Base-by-base conservation (phyloP, 345 rosid genomes). In the Rubroshorea leprosula region DNA sequence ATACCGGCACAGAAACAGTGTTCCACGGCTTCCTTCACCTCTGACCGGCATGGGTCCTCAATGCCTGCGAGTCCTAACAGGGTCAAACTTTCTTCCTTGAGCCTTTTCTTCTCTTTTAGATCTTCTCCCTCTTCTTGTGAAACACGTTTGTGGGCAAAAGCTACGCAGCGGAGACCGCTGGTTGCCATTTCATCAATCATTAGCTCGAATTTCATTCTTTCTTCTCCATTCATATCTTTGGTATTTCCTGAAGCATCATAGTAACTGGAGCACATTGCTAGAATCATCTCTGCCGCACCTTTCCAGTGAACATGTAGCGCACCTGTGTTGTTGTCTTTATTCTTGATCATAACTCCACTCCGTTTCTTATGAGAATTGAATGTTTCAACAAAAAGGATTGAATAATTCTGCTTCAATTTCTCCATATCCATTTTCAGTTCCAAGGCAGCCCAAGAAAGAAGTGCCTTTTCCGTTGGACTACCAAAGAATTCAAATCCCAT, bases 401-500 rank as follows among this genome's bases (percentile, higher is more conserved):
- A 27, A 35, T 69, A 61, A 26, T 44, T 57, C 55, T 67, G 70
- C 70, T 75, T 78, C 65, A 75, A 19, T 17, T 67, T 64, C 48
- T 76, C 82, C 79, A 77, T 80, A 56, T 75, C 77, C 89, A 78
- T 70, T n/a, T 66, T 63, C 68, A 85, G 45, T 29, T 74, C 78
- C n/a, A n/a, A n/a, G n/a, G n/a, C n/a, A 22, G 77, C 79, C 94
- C 90, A 86, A 25, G 85, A 81, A 35, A 86, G 80, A 56, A 86
- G 68, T 2, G 90, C 90, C 70, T 83, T 83, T 58, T 86, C 90
- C 2, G 94, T 83, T 27, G 90, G 94, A 61, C 85, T 80, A 23
- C 94, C 90, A 0, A 82, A 77, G 65, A 85, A 69, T 62, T 80
- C 89, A 1, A 67, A 69, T 19, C 54, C 56, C 16, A 75, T n/a